Percentiles rank a stretch among this genome's conserved stretches.
These are phyloP conservation scores for Botrytis tulipae DNA, from an alignment of 2,329 filamentous ascomycete species.

Conservation along the genomic window DNA sequence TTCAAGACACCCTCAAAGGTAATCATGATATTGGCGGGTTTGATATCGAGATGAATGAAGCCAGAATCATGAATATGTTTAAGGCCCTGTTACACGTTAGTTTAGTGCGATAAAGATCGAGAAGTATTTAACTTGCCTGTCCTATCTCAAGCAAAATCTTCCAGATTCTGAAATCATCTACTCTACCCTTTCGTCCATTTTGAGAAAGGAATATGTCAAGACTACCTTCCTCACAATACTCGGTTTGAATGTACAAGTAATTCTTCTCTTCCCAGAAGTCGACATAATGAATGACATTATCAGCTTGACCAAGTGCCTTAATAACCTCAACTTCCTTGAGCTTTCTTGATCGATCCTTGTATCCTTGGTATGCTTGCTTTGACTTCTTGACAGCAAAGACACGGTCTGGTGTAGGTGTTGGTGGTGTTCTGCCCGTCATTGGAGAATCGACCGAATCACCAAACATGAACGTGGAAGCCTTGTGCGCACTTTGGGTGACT, in stretches of 20 bases:
- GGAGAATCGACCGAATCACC: constrained; percentile 45
- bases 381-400: constrained; percentile 95
- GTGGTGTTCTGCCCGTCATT: constrained; percentile 49
- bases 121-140: constrained; percentile 57
- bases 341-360: constrained; percentile 77
- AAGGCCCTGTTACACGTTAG: constrained; percentile 61
- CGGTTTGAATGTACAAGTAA: constrained; percentile 94
- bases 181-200: constrained; percentile 75
- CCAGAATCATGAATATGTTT: constrained; percentile 86
- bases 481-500: constrained; percentile 53
- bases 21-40: constrained; percentile 81
- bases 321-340: constrained; percentile 81
- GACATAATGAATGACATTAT: constrained; percentile 81
- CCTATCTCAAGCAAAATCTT: constrained; percentile 89
- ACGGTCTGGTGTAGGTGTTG: constrained; percentile 52
- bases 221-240: constrained; percentile 93
- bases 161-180: constrained; percentile 98
- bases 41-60: constrained; percentile 82
- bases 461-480: constrained; percentile 44
- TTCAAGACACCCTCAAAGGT: constrained; percentile 79
- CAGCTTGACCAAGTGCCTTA: constrained; percentile 71
- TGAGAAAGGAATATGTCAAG: constrained; percentile 82
- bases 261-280: constrained; percentile 85
- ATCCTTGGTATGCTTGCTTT: constrained; percentile 73
- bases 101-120: not conserved